Evolutionary conservation across 192 early-diverging fungal species (phyloP), one percentile per base, ranked within the genome.

Genomic region (Linderina pennispora): DNA sequence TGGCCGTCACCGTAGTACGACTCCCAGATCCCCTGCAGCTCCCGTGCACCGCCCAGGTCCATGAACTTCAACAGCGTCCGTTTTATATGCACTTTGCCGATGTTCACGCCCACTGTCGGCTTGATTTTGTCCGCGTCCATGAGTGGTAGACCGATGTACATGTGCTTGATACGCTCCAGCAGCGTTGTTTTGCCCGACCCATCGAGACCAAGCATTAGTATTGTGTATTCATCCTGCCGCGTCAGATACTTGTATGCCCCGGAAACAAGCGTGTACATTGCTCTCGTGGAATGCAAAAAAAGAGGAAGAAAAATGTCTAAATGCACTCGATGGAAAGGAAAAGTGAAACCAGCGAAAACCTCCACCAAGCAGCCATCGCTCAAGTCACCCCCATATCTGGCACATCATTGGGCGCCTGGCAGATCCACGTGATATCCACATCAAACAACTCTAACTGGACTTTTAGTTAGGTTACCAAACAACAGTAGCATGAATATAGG

Each of bases 171-270:
- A 26, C 81, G 74, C 55, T 98, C 94, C 23, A 98, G 75, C 18
- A 98, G 54, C n/a, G 94, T 96, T 4, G 94, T 97, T 64, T 98
- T 98, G 36, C 95, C 95, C n/a, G 92, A 89, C 65, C 92, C 90
- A 58, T 98, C 95, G 17, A 97, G 81, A 22, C 95, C 95, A 23
- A 98, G 68, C 40, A 98, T 88, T n/a, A 98, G 78, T n/a, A 97
- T 80, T 43, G 85, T 91, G 74, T 83, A 98, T 51, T 95, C 90
- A 62, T 97, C 92, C 50, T 82, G 89, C 40, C 83, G 75, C 31
- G 89, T 94, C 45, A 86, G 76, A 55, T 94, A 86, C 53, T 82
- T 77, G 67, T 98, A 96, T 14, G 92, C 78, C 17, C 93, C 95
- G 37, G 81, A 82, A 9, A 97, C 65, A 36, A 98, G 80, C 21